A percentile compares a stretch with the other conserved stretches of the same genome.
Evolutionary conservation across 768 basidiomycete genomes (phyloP).

Genomic region (Boletus pseudo-olivaceus): DNA sequence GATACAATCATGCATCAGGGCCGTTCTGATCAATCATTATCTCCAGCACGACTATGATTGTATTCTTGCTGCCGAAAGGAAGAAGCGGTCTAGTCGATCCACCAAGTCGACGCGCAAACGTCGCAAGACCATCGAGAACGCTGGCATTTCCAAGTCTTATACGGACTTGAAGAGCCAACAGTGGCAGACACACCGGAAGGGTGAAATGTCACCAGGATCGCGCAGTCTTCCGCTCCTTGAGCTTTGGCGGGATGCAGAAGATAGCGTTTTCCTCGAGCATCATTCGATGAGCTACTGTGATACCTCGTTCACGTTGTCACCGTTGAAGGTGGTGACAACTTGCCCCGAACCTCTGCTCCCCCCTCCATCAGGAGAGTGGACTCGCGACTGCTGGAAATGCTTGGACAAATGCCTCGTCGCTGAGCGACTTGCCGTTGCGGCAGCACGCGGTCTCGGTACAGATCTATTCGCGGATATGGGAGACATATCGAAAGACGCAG

Average conservation of each 20-base stretch:
- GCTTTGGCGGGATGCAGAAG: constrained; percentile 29
- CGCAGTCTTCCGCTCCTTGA: constrained; percentile 32
- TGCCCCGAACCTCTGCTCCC: neutral
- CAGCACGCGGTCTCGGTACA: constrained; percentile 22
- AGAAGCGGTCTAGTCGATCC: constrained; percentile 27
- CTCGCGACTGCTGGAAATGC: constrained; percentile 74
- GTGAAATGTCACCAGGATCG: constrained; percentile 27
- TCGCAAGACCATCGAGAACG: constrained; percentile 33
- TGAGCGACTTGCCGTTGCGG: constrained; percentile 52
- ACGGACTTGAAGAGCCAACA: constrained; percentile 5
- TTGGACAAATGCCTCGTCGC: constrained; percentile 79
- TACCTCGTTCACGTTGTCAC: constrained; percentile 16
- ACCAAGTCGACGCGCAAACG: constrained; percentile 36
- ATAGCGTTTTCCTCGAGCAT: constrained; percentile 28
- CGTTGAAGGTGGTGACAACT: constrained; percentile 6
- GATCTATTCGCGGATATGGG: constrained; percentile 50
- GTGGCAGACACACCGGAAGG: constrained; percentile 8
- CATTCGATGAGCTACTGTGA: constrained; percentile 17
- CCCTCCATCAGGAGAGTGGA: constrained; percentile 45
- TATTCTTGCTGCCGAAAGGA: constrained; percentile 40
- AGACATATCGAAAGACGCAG: constrained; percentile 49
- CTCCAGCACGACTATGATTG: constrained; percentile 85
- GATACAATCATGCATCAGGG: neutral
- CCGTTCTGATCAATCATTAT: neutral
- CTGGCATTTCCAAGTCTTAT: constrained; percentile 30